Percentiles rank a stretch among this genome's conserved stretches.
Conservation (phyloP, 768 basidiomycete genomes). For the Suillus plorans region DNA sequence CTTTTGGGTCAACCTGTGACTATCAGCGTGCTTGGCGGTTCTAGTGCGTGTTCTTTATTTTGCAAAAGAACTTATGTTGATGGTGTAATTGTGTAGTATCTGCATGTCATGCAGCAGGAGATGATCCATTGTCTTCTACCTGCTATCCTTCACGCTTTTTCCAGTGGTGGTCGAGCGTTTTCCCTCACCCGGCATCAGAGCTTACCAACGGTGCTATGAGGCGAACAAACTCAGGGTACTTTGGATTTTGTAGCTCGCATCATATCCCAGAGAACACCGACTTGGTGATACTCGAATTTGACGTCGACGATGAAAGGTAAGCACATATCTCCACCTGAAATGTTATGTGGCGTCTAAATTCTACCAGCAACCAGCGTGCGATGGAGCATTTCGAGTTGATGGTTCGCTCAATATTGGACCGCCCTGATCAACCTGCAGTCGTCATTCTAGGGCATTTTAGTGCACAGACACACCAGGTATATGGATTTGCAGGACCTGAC, state of each 20-base stretch:
- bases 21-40: slow-evolving; percentile 88
- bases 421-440: slow-evolving; percentile 90
- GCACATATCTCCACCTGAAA: slow-evolving; percentile 28
- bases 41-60: slow-evolving; percentile 50
- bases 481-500: slow-evolving; percentile 90
- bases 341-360: not conserved
- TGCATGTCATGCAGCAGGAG: slow-evolving; percentile 90
- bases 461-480: slow-evolving; percentile 73
- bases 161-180: slow-evolving; percentile 96
- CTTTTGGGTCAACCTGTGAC: slow-evolving; percentile 84
- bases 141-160: slow-evolving; percentile 98
- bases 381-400: slow-evolving; percentile 90
- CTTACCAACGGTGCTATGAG: slow-evolving; percentile 97
- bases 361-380: slow-evolving; percentile 59
- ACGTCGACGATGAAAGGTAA: slow-evolving; percentile 84
- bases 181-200: slow-evolving; percentile 96
- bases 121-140: slow-evolving; percentile 77
- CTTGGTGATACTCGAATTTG: slow-evolving; percentile 93
- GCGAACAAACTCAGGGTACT: slow-evolving; percentile 90
- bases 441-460: slow-evolving; percentile 94
- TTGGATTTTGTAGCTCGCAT: slow-evolving; percentile 89
- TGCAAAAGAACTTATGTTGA: slow-evolving; percentile 2
- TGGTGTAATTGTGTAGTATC: slow-evolving; percentile 57
- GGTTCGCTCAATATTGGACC: slow-evolving; percentile 85
- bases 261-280: slow-evolving; percentile 94